Evolutionary conservation across 805 yeast species (phyloP), one percentile per base, ranked within the genome.

Genomic region (Priceomyces fermenticarens): DNA sequence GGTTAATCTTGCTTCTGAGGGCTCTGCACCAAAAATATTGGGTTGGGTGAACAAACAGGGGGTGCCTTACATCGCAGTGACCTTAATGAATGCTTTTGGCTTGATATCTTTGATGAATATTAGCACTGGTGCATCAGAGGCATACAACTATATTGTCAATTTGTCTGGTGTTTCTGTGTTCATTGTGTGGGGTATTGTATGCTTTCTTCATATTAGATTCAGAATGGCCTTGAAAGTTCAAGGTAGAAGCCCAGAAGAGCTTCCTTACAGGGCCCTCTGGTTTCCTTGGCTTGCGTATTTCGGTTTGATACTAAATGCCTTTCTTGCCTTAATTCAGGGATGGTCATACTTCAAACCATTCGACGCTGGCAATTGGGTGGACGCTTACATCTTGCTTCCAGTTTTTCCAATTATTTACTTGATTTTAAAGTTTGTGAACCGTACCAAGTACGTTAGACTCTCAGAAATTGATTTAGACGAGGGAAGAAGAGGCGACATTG

Each of bases 131-230:
- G 80, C 85, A 1, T 73, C 82, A 2, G 55, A 65, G 30, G 86
- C 86, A 2, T 82, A 80, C 60, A 55, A 50, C 27, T 5, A 72
- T 70, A 15, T 67, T 67, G 70, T 52, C 64, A 17, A 58, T 63
- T 41, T 82, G 33, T 72, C 83, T 3, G 87, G 88, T 44, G 84
- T 83, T 15, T 78, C 84, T 2, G 79, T 81, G 3, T 83, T 82
- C 43, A 68, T 82, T 36, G 86, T 81, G 2, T 82, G 88, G 88
- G 83, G 81, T 6, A 62, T 72, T 10, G 76, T 81, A 17, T 72
- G 80, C 14, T 64, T 72, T 37, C 70, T 75, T 29, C 86, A 83
- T 46, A 43, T 81, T 12, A 62, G 85, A 33, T 80, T 82, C 55
- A 70, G 88, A 48, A 41, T 50, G 35, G 72, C 73, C 0, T 60